phyloP scores from a whole-genome alignment of 1,284 basidiomycete genomes.

The Malassezia vespertilionis region DNA sequence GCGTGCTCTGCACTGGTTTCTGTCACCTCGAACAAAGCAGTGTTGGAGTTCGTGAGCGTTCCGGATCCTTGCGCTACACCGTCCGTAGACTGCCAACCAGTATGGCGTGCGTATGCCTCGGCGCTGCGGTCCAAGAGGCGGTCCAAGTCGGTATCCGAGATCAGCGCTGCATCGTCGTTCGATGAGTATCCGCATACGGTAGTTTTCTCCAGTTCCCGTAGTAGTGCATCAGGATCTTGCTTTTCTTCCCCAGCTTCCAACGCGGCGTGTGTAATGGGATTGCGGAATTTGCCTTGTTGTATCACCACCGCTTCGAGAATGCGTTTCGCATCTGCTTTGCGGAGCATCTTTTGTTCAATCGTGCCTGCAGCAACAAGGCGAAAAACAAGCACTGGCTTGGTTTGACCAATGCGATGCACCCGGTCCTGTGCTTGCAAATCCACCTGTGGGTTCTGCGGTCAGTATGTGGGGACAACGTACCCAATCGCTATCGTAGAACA shows the following conservation, averaged over 20 bases:
- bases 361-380: constrained; percentile 64
- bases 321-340: constrained; percentile 73
- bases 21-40: constrained; percentile 66
- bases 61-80: constrained; percentile 11
- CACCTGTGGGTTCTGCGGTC: constrained; percentile 67
- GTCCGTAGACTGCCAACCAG: constrained; percentile 58
- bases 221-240: constrained; percentile 58
- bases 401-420: constrained; percentile 90
- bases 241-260: constrained; percentile 58
- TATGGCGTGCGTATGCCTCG: constrained; percentile 65
- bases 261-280: constrained; percentile 49
- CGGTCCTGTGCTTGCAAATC: constrained; percentile 91
- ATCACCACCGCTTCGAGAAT: constrained; percentile 88
- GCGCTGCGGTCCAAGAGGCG: constrained; percentile 69
- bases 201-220: constrained; percentile 74
- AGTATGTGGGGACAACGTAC: constrained; percentile 35
- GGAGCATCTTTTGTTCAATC: constrained; percentile 80
- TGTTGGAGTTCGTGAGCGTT: constrained; percentile 8
- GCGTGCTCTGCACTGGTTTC: constrained; percentile 61
- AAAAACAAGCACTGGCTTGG: constrained; percentile 58
- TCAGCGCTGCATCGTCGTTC: constrained; percentile 60
- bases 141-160: constrained; percentile 67
- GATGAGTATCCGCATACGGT: too few relatives aligned
- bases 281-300: constrained; percentile 59
- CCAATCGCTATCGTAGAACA: constrained; percentile 80